phyloP scores from a whole-genome alignment of 2,329 filamentous ascomycete species.

The Fusarium sp. region DNA sequence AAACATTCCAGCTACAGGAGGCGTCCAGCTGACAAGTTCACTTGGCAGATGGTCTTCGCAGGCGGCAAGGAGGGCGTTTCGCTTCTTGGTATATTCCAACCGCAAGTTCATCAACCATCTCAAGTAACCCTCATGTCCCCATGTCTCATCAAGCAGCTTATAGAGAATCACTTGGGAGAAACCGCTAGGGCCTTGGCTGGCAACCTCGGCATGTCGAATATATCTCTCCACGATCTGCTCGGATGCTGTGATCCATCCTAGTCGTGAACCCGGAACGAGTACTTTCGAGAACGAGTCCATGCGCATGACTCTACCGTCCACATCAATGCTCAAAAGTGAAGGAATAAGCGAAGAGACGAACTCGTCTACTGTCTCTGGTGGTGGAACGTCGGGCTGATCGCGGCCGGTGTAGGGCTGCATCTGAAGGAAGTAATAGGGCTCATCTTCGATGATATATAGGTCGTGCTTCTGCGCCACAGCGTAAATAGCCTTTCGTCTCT shows the following conservation, averaged over 20 bases:
- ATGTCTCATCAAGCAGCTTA: constrained; percentile 91
- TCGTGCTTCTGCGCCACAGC: constrained; percentile 84
- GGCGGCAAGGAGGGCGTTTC: constrained; percentile 80
- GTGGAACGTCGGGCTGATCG: constrained; percentile 61
- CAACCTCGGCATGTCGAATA: constrained; percentile 82
- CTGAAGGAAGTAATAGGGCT: constrained; percentile 95
- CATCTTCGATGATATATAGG: constrained; percentile 88
- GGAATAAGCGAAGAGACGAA: constrained; percentile 75
- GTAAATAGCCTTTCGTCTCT: constrained; percentile 79
- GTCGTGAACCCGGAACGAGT: constrained; percentile 80
- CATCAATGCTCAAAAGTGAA: constrained; percentile 81
- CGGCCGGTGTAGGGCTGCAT: constrained; percentile 78
- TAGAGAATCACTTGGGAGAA: constrained; percentile 85
- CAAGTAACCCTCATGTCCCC: constrained; percentile 92
- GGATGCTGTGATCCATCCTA: constrained; percentile 90
- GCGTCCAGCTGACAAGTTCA: constrained; percentile 81
- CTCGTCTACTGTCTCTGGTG: constrained; percentile 71
- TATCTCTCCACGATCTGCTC: constrained; percentile 87
- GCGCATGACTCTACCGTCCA: constrained; percentile 87
- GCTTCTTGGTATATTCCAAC: constrained; percentile 80
- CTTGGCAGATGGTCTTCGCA: constrained; percentile 81
- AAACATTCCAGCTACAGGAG: constrained; percentile 94
- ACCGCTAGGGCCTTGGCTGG: constrained; percentile 86
- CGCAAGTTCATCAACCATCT: constrained; percentile 88
- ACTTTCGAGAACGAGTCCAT: constrained; percentile 96